These are phyloP conservation scores for Gossypium sturtianum DNA, from an alignment of 345 rosid species.

Conservation along the genomic window DNA sequence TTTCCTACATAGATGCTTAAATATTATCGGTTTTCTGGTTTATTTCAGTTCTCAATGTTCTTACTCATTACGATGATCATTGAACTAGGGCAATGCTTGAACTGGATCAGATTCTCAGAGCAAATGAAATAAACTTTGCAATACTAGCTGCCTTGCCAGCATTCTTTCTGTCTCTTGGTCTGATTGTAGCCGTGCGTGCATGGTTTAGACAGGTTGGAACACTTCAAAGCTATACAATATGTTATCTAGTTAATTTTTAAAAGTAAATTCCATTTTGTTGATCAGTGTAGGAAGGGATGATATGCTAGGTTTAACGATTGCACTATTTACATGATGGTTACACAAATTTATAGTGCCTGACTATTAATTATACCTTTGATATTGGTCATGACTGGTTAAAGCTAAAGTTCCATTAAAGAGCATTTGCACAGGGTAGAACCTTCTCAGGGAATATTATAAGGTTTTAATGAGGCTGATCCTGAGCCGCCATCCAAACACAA, in stretches of 20 bases:
- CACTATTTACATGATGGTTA: neutral
- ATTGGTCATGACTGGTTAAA: neutral
- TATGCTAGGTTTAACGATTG: neutral
- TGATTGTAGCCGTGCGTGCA: slow-evolving; percentile 58
- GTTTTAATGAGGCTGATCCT: too few species aligned
- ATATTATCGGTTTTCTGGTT: slow-evolving; percentile 1
- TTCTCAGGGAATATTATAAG: too few species aligned
- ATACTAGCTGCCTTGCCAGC: slow-evolving; percentile 96
- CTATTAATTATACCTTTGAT: neutral
- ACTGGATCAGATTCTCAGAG: slow-evolving; percentile 89
- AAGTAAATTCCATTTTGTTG: neutral
- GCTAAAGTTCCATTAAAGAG: neutral
- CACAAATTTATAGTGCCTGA: slow-evolving; percentile 1
- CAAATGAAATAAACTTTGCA: slow-evolving; percentile 96
- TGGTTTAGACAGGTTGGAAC: slow-evolving; percentile 66
- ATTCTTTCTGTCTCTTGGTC: slow-evolving; percentile 58
- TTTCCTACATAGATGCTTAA: slow-evolving; percentile 14
- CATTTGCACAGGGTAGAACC: too few species aligned
- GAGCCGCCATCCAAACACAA: too few species aligned
- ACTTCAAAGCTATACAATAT: neutral
- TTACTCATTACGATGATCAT: slow-evolving; percentile 9
- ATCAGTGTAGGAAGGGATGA: neutral
- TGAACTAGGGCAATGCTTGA: slow-evolving; percentile 90
- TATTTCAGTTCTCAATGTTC: slow-evolving; percentile 9
- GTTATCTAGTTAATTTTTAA: neutral